These are phyloP conservation scores for Phytophthora kernoviae DNA, from an alignment of 352 stramenopile species.

Conservation along the genomic window DNA sequence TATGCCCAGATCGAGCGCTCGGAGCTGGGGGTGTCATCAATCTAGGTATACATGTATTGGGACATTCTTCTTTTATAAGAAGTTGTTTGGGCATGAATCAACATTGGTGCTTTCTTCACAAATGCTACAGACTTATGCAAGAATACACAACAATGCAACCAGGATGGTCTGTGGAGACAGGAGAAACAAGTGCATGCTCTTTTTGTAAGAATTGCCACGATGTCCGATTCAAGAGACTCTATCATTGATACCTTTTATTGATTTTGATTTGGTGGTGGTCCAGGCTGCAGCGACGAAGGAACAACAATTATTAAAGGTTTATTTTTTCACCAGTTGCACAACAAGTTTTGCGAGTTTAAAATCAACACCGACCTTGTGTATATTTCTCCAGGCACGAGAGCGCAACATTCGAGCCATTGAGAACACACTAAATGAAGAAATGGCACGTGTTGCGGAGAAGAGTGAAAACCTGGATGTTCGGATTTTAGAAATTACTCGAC, in stretches of 20 bases:
- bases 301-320: constrained; percentile 40
- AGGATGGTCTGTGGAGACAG: constrained; percentile 34
- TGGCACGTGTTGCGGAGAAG: constrained; percentile 38
- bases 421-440: constrained; percentile 35
- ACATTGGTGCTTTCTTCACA: too few species aligned
- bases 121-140: constrained; percentile 5
- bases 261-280: neutral
- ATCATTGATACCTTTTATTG: neutral
- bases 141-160: constrained; percentile 18
- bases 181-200: constrained; percentile 40
- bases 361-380: neutral
- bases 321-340: neutral
- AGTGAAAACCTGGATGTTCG: constrained; percentile 37
- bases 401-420: constrained; percentile 38
- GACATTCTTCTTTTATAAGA: too few species aligned
- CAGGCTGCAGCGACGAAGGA: constrained; percentile 33
- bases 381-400: constrained; percentile 38
- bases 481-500: constrained; percentile 44
- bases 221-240: too few species aligned
- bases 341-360: neutral
- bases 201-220: constrained; percentile 17
- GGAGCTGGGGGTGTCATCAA: neutral
- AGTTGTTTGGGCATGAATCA: too few species aligned
- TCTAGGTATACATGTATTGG: constrained; percentile 4
- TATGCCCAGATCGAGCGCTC: constrained; percentile 17